These are phyloP conservation scores for Linum trigynum DNA, from an alignment of 345 rosid species.

Conservation along the genomic window DNA sequence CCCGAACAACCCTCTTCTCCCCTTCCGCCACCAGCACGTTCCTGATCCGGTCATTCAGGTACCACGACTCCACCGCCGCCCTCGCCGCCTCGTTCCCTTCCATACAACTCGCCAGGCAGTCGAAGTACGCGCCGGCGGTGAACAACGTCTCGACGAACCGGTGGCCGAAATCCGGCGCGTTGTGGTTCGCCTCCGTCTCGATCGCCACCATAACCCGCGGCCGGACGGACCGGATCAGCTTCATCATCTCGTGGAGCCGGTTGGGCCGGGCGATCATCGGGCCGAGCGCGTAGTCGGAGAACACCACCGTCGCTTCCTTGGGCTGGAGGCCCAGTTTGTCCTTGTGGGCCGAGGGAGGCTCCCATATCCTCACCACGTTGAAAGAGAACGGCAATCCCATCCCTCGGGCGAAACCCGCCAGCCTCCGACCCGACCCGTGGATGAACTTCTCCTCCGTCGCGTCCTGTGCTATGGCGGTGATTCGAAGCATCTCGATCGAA, in stretches of 20 bases:
- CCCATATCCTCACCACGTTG: not conserved
- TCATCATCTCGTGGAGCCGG: not conserved
- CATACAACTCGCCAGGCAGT: not conserved
- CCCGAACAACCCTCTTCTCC: not conserved
- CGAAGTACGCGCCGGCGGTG: not conserved
- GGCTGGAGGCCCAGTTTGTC: not conserved
- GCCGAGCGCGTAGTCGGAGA: not conserved
- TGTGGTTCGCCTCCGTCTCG: not conserved
- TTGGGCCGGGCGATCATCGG: not conserved
- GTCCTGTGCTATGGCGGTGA: not conserved
- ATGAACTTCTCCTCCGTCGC: not conserved
- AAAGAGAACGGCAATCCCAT: not conserved
- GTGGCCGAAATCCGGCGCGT: not conserved
- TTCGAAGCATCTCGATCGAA: not conserved
- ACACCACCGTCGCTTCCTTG: not conserved
- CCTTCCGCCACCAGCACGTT: not conserved
- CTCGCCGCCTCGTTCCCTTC: not conserved
- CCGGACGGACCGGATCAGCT: not conserved
- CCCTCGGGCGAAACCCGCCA: not conserved
- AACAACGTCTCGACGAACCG: not conserved
- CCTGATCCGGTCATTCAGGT: not conserved
- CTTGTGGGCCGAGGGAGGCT: not conserved
- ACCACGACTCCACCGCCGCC: not conserved
- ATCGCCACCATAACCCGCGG: not conserved
- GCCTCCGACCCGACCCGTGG: not conserved